Evolutionary conservation across 331 rosid genomes (phyloP), one percentile per base, ranked within the genome.

Genomic region (Pyracantha coccinea): DNA sequence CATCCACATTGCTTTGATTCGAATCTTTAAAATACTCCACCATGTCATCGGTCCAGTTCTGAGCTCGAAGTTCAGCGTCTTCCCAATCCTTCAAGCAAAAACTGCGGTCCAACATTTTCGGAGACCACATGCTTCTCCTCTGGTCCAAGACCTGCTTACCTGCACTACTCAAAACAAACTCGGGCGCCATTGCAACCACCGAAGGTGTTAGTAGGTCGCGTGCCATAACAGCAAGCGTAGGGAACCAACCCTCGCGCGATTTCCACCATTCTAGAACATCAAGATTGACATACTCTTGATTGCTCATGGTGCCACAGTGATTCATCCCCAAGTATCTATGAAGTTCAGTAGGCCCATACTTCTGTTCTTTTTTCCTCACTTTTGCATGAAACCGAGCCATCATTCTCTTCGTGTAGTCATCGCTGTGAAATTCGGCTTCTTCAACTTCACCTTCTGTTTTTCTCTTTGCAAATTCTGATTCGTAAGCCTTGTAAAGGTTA

Each of bases 71-170:
- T 45, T 12, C 9, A 25, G 58, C 28, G 28, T 47, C 71, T 27
- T 47, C 29, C 52, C 52, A 74, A n/a, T 74, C 61, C 69, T 50
- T 45, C 63, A 62, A 24, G 32, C 78, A 74, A 20, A 74, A 44
- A 45, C 8, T 7, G 14, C 52, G 28, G 4, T 74, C 62, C 29
- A 74, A 15, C 14, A 63, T 61, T 8, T 6, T 14, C 1, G 9
- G 19, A 11, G 45, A 15, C 3, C 6, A 12, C 52, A 4, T 50
- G 47, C 70, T 47, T 11, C 16, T 63, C 59, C 15, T 16, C 20
- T 45, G 25, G 9, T 74, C 53, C 71, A 63, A 32, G 15, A 74
- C 28, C 60, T 38, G 47, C 28, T 50, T 50, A 29, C 23, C 28
- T n/a, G 71, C 31, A 6, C 9, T 70, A 31, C 78, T 63, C 8